Evolutionary conservation across 164 flowering plant species (phyloP).

Genomic region (Euptelea pleiosperma): DNA sequence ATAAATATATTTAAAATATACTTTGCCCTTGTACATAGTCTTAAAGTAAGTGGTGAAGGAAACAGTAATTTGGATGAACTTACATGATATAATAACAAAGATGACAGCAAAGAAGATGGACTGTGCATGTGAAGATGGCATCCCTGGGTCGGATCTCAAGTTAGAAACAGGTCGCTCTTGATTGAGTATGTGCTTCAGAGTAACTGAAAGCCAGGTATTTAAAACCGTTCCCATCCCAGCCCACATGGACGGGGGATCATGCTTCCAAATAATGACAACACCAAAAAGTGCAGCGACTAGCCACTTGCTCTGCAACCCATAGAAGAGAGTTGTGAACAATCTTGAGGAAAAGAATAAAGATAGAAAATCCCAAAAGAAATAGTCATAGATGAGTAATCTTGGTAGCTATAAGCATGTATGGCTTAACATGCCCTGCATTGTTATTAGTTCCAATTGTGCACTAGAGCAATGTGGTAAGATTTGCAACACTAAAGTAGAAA

Average conservation of each 20-base stretch:
- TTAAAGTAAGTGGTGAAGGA: not conserved
- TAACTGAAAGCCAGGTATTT: constrained; percentile 52
- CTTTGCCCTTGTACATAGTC: not conserved
- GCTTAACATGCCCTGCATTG: too few species aligned
- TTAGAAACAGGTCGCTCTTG: constrained; percentile 64
- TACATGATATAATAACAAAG: constrained; percentile 52
- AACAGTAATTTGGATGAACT: constrained; percentile 13
- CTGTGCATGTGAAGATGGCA: constrained; percentile 92
- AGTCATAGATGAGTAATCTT: not conserved
- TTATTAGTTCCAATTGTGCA: too few species aligned
- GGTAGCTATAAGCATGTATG: not conserved
- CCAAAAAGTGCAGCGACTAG: constrained; percentile 53
- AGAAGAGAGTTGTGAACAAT: constrained; percentile 1
- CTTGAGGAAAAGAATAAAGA: not conserved
- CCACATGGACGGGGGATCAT: constrained; percentile 79
- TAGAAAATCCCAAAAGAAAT: not conserved
- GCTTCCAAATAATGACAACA: constrained; percentile 59
- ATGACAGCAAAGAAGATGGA: constrained; percentile 50
- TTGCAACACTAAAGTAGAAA: too few species aligned
- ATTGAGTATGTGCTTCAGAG: constrained; percentile 60
- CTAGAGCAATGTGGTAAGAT: too few species aligned
- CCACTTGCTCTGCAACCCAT: constrained; percentile 83
- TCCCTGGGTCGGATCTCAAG: constrained; percentile 64
- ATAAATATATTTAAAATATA: too few species aligned
- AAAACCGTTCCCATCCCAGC: constrained; percentile 56